phyloP scores from a whole-genome alignment of 2,329 filamentous ascomycete genomes.

The Aspergillus pseudotamarii region DNA sequence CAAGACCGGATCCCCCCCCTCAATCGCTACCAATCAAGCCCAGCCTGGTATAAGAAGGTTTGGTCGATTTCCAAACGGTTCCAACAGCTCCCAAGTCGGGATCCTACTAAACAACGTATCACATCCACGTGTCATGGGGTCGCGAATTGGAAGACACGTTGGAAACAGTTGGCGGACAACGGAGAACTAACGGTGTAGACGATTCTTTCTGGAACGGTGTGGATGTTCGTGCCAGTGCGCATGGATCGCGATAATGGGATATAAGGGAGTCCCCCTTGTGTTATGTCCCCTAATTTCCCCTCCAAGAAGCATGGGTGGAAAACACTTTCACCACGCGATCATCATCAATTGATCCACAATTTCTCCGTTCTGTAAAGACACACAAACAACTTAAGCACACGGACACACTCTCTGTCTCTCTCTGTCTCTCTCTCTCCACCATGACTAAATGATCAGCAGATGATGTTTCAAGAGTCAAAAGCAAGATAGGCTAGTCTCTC shows the following conservation, averaged over 20 bases:
- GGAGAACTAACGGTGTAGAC: neutral
- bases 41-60: neutral
- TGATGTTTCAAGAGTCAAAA: neutral
- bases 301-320: neutral
- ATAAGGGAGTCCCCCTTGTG: neutral
- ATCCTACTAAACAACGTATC: neutral
- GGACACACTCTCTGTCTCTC: neutral
- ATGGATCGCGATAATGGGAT: neutral
- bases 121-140: neutral
- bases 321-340: neutral
- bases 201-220: neutral
- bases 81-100: neutral
- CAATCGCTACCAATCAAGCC: neutral
- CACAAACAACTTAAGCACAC: neutral
- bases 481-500: neutral
- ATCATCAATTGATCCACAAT: slow-evolving; percentile 1
- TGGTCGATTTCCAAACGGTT: neutral
- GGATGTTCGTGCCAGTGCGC: neutral
- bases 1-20: neutral
- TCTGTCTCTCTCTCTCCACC: neutral
- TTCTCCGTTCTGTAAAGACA: neutral
- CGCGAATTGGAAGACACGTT: neutral
- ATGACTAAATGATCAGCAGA: neutral
- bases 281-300: neutral
- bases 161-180: neutral